A percentile compares a stretch with the other conserved stretches of the same genome.
phyloP scores from a whole-genome alignment of 1,284 basidiomycete genomes.

The Malassezia restricta region DNA sequence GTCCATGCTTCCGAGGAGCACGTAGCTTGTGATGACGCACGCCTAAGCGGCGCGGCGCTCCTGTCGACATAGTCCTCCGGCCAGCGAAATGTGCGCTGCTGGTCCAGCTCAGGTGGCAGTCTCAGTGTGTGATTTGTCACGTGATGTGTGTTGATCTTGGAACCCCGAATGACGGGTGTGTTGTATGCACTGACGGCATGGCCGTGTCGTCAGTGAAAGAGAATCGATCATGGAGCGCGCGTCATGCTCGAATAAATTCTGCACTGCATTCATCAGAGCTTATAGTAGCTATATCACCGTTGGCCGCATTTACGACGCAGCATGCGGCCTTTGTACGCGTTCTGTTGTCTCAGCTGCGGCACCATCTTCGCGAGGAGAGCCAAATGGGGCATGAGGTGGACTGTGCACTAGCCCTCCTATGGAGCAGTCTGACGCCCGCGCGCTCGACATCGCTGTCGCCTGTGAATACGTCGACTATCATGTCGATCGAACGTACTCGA shows the following conservation, averaged over 20 bases:
- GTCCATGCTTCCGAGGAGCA: slow-evolving; percentile 22
- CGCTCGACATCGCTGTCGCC: not conserved
- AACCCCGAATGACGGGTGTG: no score
- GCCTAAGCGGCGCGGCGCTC: slow-evolving; percentile 13
- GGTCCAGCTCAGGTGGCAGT: no score
- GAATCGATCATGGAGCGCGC: slow-evolving; percentile 2
- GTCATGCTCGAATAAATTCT: slow-evolving; percentile 8
- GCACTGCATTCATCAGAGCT: slow-evolving; percentile 5
- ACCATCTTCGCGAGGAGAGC: not conserved
- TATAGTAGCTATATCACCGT: not conserved
- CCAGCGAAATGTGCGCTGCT: not conserved
- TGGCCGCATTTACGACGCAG: not conserved
- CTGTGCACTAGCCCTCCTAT: slow-evolving; percentile 24
- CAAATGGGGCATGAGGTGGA: slow-evolving; percentile 17
- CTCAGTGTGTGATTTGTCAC: not conserved
- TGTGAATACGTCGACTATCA: not conserved
- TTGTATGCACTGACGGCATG: no score
- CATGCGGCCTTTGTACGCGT: slow-evolving; percentile 4
- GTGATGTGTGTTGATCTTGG: slow-evolving; percentile 3
- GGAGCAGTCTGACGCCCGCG: slow-evolving; percentile 14
- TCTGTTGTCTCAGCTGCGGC: not conserved
- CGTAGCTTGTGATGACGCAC: slow-evolving; percentile 15
- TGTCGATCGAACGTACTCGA: slow-evolving; percentile 17
- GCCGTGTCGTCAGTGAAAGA: no score
- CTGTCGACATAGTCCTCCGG: slow-evolving; percentile 8